Evolutionary conservation across 148 eudicot genomes (phyloP), one percentile per base, ranked within the genome.

Genomic region (Agrostemma githago): DNA sequence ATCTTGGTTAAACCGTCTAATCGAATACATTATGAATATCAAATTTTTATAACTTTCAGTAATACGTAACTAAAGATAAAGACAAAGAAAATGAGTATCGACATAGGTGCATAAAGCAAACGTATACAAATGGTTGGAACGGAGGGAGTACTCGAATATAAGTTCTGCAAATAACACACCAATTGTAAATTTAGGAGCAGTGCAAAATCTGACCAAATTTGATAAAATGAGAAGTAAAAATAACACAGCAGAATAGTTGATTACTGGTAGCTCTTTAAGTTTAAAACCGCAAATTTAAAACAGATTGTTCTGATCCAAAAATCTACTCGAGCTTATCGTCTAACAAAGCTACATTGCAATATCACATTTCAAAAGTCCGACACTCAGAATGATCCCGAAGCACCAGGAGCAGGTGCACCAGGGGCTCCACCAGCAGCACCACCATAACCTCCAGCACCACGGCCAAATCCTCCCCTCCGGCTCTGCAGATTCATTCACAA

Each of bases 381-480:
- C 19, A 8, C 72, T 59, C 78, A 80, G 72, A 74, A 76, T 67
- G 83, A 73, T 26, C 81, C 81, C 60, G 88, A 77, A 7, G 89
- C 86, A 67, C 86, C 91, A 63, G 88, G 75, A 21, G 86, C 87
- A 48, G 60, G 15, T 4, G 19, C 60, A 15, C 54, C 54, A 8
- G 46, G 46, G 46, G 69, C 42, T 44, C 84, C 88, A 54, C 84
- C 88, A 19, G 90, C 79, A 68, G 83, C 84, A 41, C 84, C 84
- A 14, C 91, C 89, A 67, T 44, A 80, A n/a, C 89, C 85, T 38
- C 96, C 96, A 65, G 84, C 79, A 48, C 96, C 92, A 46, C 96
- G 88, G 19, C 93, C 91, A 76, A 90, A 90, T 0, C 86, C 84
- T 34, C 84, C 86, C 65, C 91, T 79, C 41, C 88, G 83, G 7